Evolutionary conservation across 176 grass and related monocot species (phyloP).

Genomic region (Aegilops speltoides): DNA sequence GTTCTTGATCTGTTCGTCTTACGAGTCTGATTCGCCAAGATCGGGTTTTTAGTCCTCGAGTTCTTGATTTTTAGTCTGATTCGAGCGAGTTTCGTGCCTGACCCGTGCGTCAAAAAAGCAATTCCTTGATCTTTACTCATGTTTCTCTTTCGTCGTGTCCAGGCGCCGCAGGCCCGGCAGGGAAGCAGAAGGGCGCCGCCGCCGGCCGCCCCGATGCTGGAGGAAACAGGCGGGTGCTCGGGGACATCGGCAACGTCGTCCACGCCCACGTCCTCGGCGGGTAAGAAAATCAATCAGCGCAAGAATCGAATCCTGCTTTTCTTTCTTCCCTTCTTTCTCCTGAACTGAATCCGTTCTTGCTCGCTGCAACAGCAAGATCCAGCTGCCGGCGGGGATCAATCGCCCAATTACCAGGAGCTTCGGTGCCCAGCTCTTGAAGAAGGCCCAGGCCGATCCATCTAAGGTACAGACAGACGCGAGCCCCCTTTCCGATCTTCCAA

Average conservation of each 20-base stretch:
- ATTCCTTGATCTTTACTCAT: background rate
- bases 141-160: background rate
- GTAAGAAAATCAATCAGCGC: conserved; percentile 7
- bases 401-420: conserved; percentile 60
- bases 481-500: background rate
- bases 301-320: background rate
- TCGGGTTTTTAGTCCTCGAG: background rate
- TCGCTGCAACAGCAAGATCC: conserved; percentile 27
- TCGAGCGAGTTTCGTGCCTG: background rate
- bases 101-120: background rate
- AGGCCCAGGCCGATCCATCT: conserved; percentile 36
- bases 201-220: conserved; percentile 3
- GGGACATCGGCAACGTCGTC: conserved; percentile 71
- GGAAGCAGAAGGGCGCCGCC: conserved; percentile 49
- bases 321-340: background rate
- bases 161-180: conserved; percentile 34
- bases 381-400: conserved; percentile 44
- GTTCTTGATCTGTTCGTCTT: background rate
- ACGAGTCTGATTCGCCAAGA: background rate
- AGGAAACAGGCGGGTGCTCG: conserved; percentile 46
- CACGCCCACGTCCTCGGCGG: conserved; percentile 19
- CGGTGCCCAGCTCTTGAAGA: conserved; percentile 55
- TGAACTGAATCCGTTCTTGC: background rate
- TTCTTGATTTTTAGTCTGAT: background rate
- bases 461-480: conserved; percentile 37